Evolutionary conservation across 2,329 filamentous ascomycete species (phyloP).

Genomic region (Aspergillus intermedius): DNA sequence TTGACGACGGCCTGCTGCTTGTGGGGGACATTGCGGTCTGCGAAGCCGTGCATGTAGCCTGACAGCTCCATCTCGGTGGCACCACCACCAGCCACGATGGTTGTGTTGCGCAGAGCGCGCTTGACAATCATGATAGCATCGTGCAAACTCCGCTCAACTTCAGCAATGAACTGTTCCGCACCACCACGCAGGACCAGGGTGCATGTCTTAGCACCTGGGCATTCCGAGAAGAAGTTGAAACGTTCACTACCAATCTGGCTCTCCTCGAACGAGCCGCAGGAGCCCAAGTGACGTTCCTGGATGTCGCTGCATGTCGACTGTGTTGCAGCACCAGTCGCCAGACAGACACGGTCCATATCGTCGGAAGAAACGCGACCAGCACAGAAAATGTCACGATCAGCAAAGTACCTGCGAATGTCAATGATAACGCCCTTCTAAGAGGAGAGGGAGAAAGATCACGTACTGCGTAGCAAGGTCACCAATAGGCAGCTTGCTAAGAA

Average conservation of each 20-base stretch:
- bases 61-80: constrained; percentile 96
- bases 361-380: constrained; percentile 85
- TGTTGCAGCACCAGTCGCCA: constrained; percentile 83
- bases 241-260: constrained; percentile 94
- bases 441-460: constrained; percentile 10
- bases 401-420: constrained; percentile 59
- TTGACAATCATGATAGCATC: constrained; percentile 99
- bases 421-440: constrained; percentile 2
- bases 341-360: constrained; percentile 92
- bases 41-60: constrained; percentile 83
- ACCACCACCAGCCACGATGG: constrained; percentile 90
- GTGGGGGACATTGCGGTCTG: constrained; percentile 84
- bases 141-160: constrained; percentile 94
- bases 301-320: constrained; percentile 98
- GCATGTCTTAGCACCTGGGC: constrained; percentile 92
- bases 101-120: constrained; percentile 89
- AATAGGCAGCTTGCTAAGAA: constrained; percentile 94
- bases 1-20: constrained; percentile 99
- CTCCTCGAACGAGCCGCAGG: constrained; percentile 87
- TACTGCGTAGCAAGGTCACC: constrained; percentile 92
- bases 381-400: constrained; percentile 96
- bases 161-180: constrained; percentile 97
- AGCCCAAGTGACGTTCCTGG: constrained; percentile 77
- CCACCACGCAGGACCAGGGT: constrained; percentile 91
- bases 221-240: constrained; percentile 98